Evolutionary conservation across 306 rosid genomes (phyloP), one percentile per base, ranked within the genome.

Genomic region (Urtica urens): DNA sequence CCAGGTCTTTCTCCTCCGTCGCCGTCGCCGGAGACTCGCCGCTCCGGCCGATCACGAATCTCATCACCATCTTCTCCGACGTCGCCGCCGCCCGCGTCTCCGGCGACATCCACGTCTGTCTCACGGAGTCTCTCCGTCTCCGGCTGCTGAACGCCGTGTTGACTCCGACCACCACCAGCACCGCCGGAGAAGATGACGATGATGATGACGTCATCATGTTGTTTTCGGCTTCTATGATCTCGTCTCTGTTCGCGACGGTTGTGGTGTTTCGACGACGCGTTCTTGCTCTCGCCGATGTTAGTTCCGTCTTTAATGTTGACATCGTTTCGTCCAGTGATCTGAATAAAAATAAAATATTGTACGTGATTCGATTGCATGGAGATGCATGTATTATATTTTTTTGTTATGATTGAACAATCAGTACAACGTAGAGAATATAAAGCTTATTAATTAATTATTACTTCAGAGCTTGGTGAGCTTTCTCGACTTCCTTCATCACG

Each of bases 101-200:
- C 66, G 62, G 65, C 14, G 93, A 86, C 75, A 88, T 59, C 97
- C 97, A 88, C 12, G 95, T 81, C 34, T 77, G 62, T 11, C 97
- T 76, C 18, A 88, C 54, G 0, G 95, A 76, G 43, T 84, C 79
- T 57, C 97, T 55, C 33, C 97, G 56, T 62, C 62, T 74, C 59
- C 59, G 72, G 77, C 97, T 88, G 64, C 97, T 88, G 38, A 88
- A 88, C 0, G 83, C 97, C 7, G 97, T 88, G 44, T 88, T 88
- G 20, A 88, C 81, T 21, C 95, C 97, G 23, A 84, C 62, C 64
- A 88, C 95, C 35, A 81, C 95, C 27, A 88, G 84, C 37, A 86
- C 95, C 63, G 72, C 40, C 1, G n/a, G n/a, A n/a, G n/a, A n/a
- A n/a, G n/a, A n/a, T n/a, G n/a, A n/a, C n/a, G n/a, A n/a, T n/a